phyloP scores from a whole-genome alignment of 1,284 basidiomycete species.

The Trichosporon inkin region DNA sequence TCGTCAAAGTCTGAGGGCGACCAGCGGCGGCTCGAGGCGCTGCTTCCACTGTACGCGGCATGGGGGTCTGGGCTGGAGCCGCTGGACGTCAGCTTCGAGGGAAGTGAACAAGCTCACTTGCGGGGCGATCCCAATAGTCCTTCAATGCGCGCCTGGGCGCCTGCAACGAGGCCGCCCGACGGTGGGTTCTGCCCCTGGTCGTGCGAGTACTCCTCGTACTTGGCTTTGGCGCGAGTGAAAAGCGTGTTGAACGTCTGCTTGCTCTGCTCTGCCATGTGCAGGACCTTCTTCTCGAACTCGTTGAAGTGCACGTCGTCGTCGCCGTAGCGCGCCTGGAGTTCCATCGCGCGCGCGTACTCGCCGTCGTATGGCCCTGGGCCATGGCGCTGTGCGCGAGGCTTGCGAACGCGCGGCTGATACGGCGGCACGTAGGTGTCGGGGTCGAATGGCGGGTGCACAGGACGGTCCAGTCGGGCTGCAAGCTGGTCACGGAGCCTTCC shows the following conservation, averaged over 20 bases:
- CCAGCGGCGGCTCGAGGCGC: slow-evolving; percentile 32
- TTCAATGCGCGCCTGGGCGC: too few relatives aligned
- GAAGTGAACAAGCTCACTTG: slow-evolving; percentile 26
- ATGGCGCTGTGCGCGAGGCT: slow-evolving; percentile 18
- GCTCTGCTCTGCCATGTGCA: slow-evolving; percentile 44
- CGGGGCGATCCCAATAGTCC: neutral
- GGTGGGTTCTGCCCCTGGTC: slow-evolving; percentile 17
- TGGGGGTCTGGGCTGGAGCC: neutral
- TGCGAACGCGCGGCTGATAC: slow-evolving; percentile 46
- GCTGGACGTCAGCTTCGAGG: neutral
- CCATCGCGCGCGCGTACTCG: slow-evolving; percentile 8
- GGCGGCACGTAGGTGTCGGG: slow-evolving; percentile 27
- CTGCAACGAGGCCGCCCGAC: slow-evolving; percentile 12
- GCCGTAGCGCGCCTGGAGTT: slow-evolving; percentile 15
- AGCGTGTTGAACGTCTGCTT: slow-evolving; percentile 45
- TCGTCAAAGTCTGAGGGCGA: slow-evolving; percentile 45
- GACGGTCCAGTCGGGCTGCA: slow-evolving; percentile 11
- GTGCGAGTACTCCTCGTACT: slow-evolving; percentile 39
- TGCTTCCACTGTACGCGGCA: neutral
- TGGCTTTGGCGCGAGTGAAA: slow-evolving; percentile 37
- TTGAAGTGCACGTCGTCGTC: slow-evolving; percentile 30
- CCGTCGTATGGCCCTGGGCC: slow-evolving; percentile 12
- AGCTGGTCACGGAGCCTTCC: neutral
- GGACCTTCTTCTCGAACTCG: slow-evolving; percentile 44
- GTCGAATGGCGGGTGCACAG: neutral